Evolutionary conservation across 768 basidiomycete genomes (phyloP), one percentile per base, ranked within the genome.

Genomic region (Tephrocybe sp.): DNA sequence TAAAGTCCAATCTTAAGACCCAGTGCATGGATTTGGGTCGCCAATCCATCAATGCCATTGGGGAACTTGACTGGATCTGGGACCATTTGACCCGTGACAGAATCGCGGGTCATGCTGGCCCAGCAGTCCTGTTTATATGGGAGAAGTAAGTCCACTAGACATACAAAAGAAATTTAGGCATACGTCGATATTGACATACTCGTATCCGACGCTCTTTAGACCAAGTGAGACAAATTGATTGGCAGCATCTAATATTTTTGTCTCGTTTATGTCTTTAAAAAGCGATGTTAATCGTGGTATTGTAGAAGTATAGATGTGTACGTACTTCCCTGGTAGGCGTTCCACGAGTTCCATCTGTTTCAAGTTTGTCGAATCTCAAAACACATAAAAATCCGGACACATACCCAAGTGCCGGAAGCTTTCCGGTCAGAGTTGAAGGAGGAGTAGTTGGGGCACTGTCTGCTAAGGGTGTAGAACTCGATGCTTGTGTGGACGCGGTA

Each of bases 1-100:
- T 80, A 80, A 30, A 80, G 80, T 19, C 79, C 78, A 32, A 77
- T 64, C 55, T 77, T 77, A 15, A 80, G 63, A 15, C 76, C 77
- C 21, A 80, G 59, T 15, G 61, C 62, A 37, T 80, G 80, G 9
- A 80, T 66, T 41, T 76, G 60, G 13, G 64, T 58, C 2, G 77
- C 77, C 12, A 79, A 60, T 5, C 64, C 64, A 47, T 57, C 68
- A 57, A 82, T 78, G 12, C 80, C 80, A 43, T 73, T 71, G 0
- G 80, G 79, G 56, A 82, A 82, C 53, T 79, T 82, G 32, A 52
- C 60, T n/a, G 73, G 65, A 58, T 81, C 79, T 2, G 80, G 77
- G 3, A 75, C 64, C 5, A 79, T 77, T 26, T 66, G 64, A 4
- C 69, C 60, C 7, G 73, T 78, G 1, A 59, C 66, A 12, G 74